A percentile compares a stretch with the other conserved stretches of the same genome.
These are phyloP conservation scores for Spinacia oleracea DNA, from an alignment of 179 eudicot genomes.

Conservation along the genomic window DNA sequence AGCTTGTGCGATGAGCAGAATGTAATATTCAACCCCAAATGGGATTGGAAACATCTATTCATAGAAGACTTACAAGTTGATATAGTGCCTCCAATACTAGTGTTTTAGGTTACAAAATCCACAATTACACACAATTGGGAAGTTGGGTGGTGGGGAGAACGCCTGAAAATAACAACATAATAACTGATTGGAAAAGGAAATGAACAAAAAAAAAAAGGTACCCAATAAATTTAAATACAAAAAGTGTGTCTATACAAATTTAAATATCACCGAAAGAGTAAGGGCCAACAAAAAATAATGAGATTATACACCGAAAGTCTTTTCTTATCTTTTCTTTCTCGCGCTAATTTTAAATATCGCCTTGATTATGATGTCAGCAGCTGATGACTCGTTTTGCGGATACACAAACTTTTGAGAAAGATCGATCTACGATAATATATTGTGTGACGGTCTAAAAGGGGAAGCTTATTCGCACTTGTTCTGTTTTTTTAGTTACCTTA, in stretches of 20 bases:
- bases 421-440: too few relatives aligned
- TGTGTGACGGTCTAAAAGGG: too few relatives aligned
- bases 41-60: neutral
- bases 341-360: too few relatives aligned
- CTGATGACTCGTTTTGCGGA: too few relatives aligned
- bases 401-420: too few relatives aligned
- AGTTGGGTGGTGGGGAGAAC: neutral
- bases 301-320: neutral
- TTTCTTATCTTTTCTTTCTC: slow-evolving; percentile 5
- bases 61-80: neutral
- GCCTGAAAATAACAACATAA: neutral
- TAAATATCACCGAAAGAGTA: neutral
- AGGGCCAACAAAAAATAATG: neutral
- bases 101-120: neutral
- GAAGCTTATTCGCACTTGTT: too few relatives aligned
- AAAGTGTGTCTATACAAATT: neutral
- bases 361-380: too few relatives aligned
- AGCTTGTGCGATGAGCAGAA: neutral
- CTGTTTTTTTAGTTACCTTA: too few relatives aligned
- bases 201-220: neutral
- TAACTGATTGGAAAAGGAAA: neutral
- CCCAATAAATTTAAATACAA: neutral
- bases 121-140: neutral
- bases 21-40: neutral
- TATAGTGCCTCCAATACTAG: neutral